Base-by-base conservation (phyloP, 2,329 filamentous ascomycete genomes). In the Clonostachys solani region DNA sequence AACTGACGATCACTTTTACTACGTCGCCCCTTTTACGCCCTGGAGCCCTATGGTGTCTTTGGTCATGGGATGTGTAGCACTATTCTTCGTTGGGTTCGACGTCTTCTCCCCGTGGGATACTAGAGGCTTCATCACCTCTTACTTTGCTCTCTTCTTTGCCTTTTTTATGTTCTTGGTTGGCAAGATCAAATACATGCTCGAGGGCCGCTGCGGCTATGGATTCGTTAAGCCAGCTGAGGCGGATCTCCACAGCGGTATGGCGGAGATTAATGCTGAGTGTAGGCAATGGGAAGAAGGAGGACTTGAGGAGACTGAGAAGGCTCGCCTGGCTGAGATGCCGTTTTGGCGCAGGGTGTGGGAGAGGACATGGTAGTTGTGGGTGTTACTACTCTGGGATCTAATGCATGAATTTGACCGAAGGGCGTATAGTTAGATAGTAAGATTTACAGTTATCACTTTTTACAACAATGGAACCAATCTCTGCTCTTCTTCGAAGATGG, bases 181-280 rank as follows among this genome's bases (percentile, higher is more conserved):
- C 80, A 91, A 90, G 65, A 9, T 86, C 2, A 29, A 29, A 29
- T 29, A 29, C 10, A 29, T 29, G 23, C 23, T 29, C 23, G 23
- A 29, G 23, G 23, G 23, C 8, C 23, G 23, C 7, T 29, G 23
- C 23, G 23, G 23, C 23, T 48, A 79, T 53, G 80, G 84, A 62
- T 72, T 77, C 50, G 64, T 76, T 44, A 70, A 68, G 42, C 70
- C 80, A 1, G 65, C 74, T 16, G 77, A 86, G 45, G 75, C 82
- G 0, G 84, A 89, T 60, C 62, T 89, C 40, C 57, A 75, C 29
- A 77, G 77, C 35, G 83, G 84, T 49, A 68, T 87, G 49, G 78
- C 77, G 7, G 84, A 87, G 62, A 80, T 86, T 51, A 84, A 86
- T 46, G 79, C 80, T 51, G 68, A 72, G 59, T 71, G 69, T 52